Percentiles rank a stretch among this genome's conserved stretches.
These are phyloP conservation scores for Pezicula carpinea DNA, from an alignment of 2,329 filamentous ascomycete genomes.

Conservation along the genomic window DNA sequence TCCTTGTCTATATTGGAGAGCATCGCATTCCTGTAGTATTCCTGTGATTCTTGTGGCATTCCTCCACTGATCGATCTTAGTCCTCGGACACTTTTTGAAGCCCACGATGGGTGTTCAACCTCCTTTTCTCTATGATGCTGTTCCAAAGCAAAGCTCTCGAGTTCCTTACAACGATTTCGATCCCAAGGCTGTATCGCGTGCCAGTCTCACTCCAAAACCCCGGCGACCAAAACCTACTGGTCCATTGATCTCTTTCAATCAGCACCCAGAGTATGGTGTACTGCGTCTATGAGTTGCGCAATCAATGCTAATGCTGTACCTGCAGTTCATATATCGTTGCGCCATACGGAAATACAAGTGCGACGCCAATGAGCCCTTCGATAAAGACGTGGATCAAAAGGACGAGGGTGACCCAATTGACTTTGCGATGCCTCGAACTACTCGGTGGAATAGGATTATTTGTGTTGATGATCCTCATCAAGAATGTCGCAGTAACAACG, in stretches of 20 bases:
- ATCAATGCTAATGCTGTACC: slow-evolving; percentile 8
- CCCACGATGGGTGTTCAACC: slow-evolving; percentile 49
- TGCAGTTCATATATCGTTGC: slow-evolving; percentile 54
- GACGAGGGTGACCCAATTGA: slow-evolving; percentile 64
- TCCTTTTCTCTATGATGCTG: slow-evolving; percentile 69
- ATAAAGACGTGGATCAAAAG: slow-evolving; percentile 69
- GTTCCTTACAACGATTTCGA: slow-evolving; percentile 64
- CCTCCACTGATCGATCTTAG: slow-evolving; percentile 4
- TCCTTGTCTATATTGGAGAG: slow-evolving; percentile 16
- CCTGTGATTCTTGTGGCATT: slow-evolving; percentile 6
- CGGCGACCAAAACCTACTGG: slow-evolving; percentile 64
- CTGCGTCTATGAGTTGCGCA: background rate
- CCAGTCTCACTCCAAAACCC: slow-evolving; percentile 64
- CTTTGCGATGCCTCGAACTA: slow-evolving; percentile 61
- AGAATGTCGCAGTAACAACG: slow-evolving; percentile 56
- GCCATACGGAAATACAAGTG: slow-evolving; percentile 55
- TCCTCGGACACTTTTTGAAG: background rate
- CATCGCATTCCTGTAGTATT: slow-evolving; percentile 18
- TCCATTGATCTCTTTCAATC: slow-evolving; percentile 76
- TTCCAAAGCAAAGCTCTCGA: slow-evolving; percentile 42
- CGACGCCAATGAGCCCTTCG: slow-evolving; percentile 61
- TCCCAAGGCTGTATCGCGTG: slow-evolving; percentile 78
- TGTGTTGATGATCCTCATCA: slow-evolving; percentile 73
- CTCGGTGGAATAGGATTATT: slow-evolving; percentile 67
- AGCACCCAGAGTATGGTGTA: slow-evolving; percentile 72